Evolutionary conservation across 495 filamentous ascomycete species (phyloP).

Genomic region (Filosporella fistucella): DNA sequence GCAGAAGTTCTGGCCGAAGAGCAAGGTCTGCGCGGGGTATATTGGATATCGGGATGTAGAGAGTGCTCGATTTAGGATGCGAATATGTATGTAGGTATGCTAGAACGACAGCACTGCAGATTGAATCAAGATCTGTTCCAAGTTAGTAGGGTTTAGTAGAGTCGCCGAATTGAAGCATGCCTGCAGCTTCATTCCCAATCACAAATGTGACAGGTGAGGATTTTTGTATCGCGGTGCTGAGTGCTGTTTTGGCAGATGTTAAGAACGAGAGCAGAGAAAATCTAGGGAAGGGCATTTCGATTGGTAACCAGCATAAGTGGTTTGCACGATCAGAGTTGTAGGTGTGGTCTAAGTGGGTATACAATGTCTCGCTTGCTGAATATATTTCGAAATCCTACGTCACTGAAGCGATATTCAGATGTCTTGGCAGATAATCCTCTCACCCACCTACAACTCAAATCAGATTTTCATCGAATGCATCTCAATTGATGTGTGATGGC

Average conservation of each 20-base stretch:
- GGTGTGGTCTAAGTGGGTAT: no score
- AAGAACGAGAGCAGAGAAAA: conserved; percentile 21
- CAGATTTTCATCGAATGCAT: no score
- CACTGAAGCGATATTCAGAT: no score
- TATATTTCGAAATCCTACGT: no score
- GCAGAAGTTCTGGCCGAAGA: conserved; percentile 76
- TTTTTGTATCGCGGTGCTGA: conserved; percentile 6
- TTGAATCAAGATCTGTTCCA: conserved; percentile 77
- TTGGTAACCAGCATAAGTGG: no score
- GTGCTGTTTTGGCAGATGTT: conserved; percentile 8
- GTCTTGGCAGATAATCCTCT: no score
- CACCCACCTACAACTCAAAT: no score
- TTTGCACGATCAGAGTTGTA: no score
- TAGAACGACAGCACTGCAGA: conserved; percentile 78
- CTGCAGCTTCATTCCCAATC: conserved; percentile 70
- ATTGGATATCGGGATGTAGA: conserved; percentile 81
- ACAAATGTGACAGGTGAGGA: conserved; percentile 53
- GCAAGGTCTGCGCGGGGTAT: conserved; percentile 63
- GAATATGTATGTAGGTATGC: conserved; percentile 70
- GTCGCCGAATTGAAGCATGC: conserved; percentile 26
- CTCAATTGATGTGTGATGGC: no score
- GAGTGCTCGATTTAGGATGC: conserved; percentile 36
- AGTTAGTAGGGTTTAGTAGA: neutral
- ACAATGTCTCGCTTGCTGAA: no score
- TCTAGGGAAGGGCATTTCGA: conserved; percentile 20